phyloP scores from a whole-genome alignment of 495 filamentous ascomycete genomes.

The Xanthoparmelia taractica region DNA sequence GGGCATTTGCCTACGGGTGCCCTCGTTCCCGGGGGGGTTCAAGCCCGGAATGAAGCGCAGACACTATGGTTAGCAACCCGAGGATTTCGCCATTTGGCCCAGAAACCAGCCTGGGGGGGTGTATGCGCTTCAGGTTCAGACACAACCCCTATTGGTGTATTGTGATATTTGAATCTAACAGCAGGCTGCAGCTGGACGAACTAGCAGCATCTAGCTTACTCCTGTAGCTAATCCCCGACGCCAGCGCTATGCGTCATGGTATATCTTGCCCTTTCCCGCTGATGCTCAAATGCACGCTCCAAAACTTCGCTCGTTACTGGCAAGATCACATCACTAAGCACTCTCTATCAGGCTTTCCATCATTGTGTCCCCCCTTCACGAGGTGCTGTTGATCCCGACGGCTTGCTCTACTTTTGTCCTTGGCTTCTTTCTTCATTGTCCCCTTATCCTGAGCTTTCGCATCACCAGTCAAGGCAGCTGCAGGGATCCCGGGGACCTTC shows the following conservation, averaged over 20 bases:
- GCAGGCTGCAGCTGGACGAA: too few relatives aligned
- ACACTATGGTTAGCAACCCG: too few relatives aligned
- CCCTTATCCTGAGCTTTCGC: conserved; percentile 36
- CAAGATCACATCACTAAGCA: conserved; percentile 51
- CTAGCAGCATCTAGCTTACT: background rate
- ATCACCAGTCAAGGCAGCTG: conserved; percentile 20
- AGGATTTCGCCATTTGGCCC: too few relatives aligned
- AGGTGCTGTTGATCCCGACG: conserved; percentile 36
- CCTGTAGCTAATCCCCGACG: background rate
- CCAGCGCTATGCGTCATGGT: conserved; percentile 6
- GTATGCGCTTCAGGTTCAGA: too few relatives aligned
- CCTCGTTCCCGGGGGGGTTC: too few relatives aligned
- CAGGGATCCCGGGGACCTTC: conserved; percentile 27
- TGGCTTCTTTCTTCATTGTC: conserved; percentile 38
- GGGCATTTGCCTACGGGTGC: too few relatives aligned
- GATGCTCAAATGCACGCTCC: background rate
- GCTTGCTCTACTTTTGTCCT: conserved; percentile 31
- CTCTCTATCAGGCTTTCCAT: conserved; percentile 59
- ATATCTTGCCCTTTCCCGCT: background rate
- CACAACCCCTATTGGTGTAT: too few relatives aligned
- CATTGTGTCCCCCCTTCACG: conserved; percentile 37
- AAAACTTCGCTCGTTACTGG: background rate
- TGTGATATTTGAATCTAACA: too few relatives aligned
- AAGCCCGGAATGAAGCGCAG: too few relatives aligned
- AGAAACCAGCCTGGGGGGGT: too few relatives aligned